Percentiles rank a stretch among this genome's conserved stretches.
Conservation (phyloP, 2,329 filamentous ascomycete species). For the Phaeomoniella chlamydospora region DNA sequence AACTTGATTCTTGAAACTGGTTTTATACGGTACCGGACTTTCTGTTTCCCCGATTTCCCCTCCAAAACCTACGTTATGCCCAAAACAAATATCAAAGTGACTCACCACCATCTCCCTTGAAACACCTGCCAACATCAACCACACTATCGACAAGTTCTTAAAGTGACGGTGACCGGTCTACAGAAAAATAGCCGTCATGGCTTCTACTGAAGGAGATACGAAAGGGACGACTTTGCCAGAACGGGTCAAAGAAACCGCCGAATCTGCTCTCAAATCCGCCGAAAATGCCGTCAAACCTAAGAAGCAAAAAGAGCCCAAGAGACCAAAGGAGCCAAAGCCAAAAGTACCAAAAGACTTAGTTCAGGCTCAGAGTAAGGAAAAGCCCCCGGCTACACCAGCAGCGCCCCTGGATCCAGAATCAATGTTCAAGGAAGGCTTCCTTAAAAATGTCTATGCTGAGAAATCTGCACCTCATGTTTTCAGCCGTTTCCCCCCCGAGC, state of each 20-base stretch:
- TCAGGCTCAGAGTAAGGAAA: constrained; percentile 18
- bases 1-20: too few relatives aligned
- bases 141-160: constrained; percentile 3
- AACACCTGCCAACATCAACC: too few relatives aligned
- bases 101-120: too few relatives aligned
- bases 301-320: constrained; percentile 30
- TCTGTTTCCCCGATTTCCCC: too few relatives aligned
- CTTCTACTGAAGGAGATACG: constrained; percentile 7
- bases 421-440: constrained; percentile 72
- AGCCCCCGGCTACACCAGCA: constrained; percentile 12
- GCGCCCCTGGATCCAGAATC: constrained; percentile 33
- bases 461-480: constrained; percentile 39
- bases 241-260: constrained; percentile 21
- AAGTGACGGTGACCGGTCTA: too few relatives aligned
- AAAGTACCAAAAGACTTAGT: constrained; percentile 11
- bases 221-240: constrained; percentile 7
- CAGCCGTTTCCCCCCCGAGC: constrained; percentile 71
- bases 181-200: constrained; percentile 8
- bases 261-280: constrained; percentile 15
- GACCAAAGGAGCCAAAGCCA: constrained; percentile 16
- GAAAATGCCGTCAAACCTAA: constrained; percentile 15
- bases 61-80: too few relatives aligned
- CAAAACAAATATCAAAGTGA: too few relatives aligned
- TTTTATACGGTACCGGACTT: too few relatives aligned
- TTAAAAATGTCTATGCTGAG: constrained; percentile 57